Conservation (phyloP, 2,329 filamentous ascomycete species). For the Pseudocercospora fijiensis region DNA sequence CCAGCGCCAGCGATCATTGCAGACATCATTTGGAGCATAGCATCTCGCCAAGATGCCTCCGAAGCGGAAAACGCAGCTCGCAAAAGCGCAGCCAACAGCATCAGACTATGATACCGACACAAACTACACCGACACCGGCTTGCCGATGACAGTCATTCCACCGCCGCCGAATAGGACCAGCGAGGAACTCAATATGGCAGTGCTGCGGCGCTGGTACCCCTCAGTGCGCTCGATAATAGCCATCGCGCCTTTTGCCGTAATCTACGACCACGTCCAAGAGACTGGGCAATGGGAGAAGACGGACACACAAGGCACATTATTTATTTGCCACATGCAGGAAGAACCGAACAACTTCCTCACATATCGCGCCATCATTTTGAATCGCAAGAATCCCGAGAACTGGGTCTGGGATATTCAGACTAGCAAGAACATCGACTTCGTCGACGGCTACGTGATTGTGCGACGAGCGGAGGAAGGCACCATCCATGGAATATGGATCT, state of each 20-base stretch:
- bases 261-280: conserved; percentile 73
- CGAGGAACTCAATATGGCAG: conserved; percentile 81
- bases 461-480: conserved; percentile 45
- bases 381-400: conserved; percentile 51
- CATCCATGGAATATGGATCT: conserved; percentile 65
- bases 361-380: conserved; percentile 49
- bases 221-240: conserved; percentile 70
- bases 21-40: neutral
- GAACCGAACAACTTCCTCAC: conserved; percentile 36
- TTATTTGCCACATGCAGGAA: conserved; percentile 69
- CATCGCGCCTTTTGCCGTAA: conserved; percentile 79
- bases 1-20: neutral
- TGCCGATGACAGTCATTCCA: conserved; percentile 30
- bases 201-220: conserved; percentile 78
- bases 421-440: conserved; percentile 48
- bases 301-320: conserved; percentile 82
- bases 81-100: conserved; percentile 24
- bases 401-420: conserved; percentile 47
- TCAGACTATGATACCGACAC: conserved; percentile 57
- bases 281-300: conserved; percentile 77
- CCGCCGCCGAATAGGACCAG: conserved; percentile 63
- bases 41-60: conserved; percentile 10
- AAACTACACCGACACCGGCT: conserved; percentile 34
- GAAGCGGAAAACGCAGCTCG: conserved; percentile 15
- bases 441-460: conserved; percentile 61